Evolutionary conservation across 2,329 filamentous ascomycete genomes (phyloP).

Genomic region (Colletotrichum gloeosporioides): DNA sequence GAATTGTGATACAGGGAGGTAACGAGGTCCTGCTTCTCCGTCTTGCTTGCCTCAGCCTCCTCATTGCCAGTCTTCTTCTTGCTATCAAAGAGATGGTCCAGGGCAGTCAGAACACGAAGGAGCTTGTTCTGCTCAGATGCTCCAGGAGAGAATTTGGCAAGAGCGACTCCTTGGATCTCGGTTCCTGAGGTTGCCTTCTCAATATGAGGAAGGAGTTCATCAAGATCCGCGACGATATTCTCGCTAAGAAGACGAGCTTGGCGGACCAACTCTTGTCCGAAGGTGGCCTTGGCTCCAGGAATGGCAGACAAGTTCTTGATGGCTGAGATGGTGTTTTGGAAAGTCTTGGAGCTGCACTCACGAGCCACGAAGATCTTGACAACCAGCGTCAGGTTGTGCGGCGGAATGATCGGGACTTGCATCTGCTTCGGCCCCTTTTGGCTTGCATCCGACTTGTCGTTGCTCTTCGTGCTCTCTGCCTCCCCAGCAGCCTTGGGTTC

Average conservation of each 20-base stretch:
- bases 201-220: constrained; percentile 85
- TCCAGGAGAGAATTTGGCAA: constrained; percentile 94
- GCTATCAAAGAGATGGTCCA: constrained; percentile 93
- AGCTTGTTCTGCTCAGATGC: constrained; percentile 97
- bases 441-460: constrained; percentile 44
- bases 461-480: constrained; percentile 35
- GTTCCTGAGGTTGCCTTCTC: constrained; percentile 86
- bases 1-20: constrained; percentile 88
- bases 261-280: constrained; percentile 89
- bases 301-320: constrained; percentile 97
- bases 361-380: constrained; percentile 95
- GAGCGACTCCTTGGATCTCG: constrained; percentile 91
- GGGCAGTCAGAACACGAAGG: constrained; percentile 86
- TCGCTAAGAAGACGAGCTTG: constrained; percentile 87
- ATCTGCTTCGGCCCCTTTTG: constrained; percentile 64
- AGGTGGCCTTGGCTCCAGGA: constrained; percentile 85
- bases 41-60: constrained; percentile 57
- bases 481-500: not conserved
- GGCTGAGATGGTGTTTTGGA: constrained; percentile 96
- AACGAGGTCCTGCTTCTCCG: constrained; percentile 82
- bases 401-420: constrained; percentile 83
- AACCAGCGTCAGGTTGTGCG: constrained; percentile 90
- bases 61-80: constrained; percentile 66
- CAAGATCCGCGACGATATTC: constrained; percentile 83
- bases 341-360: constrained; percentile 97